Evolutionary conservation across 2,329 filamentous ascomycete species (phyloP).

Genomic region (Mollisiaceae sp.): DNA sequence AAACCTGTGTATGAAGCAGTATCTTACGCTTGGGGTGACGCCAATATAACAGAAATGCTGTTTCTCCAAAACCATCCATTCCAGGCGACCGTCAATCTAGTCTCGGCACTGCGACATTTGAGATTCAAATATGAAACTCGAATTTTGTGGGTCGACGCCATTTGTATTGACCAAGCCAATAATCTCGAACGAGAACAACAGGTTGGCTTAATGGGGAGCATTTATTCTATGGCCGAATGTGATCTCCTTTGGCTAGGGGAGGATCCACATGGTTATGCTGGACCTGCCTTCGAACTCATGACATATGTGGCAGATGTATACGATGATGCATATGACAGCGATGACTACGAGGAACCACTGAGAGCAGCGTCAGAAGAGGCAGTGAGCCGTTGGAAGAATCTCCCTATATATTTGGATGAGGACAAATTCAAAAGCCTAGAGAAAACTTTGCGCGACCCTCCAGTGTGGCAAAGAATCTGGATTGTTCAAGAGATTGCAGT

Average conservation of each 20-base stretch:
- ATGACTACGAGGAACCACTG: background rate
- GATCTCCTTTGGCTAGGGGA: constrained; percentile 21
- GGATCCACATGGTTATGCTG: background rate
- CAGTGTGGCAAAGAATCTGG: constrained; percentile 13
- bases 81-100: constrained; percentile 6
- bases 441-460: background rate
- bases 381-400: background rate
- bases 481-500: constrained; percentile 7
- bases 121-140: constrained; percentile 11
- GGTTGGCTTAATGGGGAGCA: constrained; percentile 36
- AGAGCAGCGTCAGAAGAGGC: background rate
- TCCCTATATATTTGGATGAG: background rate
- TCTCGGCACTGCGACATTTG: constrained; percentile 24
- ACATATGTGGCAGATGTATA: background rate
- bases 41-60: background rate
- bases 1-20: constrained; percentile 7
- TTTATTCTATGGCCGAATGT: constrained; percentile 32
- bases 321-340: background rate
- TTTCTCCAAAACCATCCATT: constrained; percentile 1
- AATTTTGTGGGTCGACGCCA: constrained; percentile 38
- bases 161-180: constrained; percentile 38
- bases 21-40: constrained; percentile 4
- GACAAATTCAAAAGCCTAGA: background rate
- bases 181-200: constrained; percentile 32
- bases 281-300: background rate